Percentiles rank a stretch among this genome's conserved stretches.
Conservation (phyloP, 495 filamentous ascomycete genomes). For the Penicillium subrubescens region DNA sequence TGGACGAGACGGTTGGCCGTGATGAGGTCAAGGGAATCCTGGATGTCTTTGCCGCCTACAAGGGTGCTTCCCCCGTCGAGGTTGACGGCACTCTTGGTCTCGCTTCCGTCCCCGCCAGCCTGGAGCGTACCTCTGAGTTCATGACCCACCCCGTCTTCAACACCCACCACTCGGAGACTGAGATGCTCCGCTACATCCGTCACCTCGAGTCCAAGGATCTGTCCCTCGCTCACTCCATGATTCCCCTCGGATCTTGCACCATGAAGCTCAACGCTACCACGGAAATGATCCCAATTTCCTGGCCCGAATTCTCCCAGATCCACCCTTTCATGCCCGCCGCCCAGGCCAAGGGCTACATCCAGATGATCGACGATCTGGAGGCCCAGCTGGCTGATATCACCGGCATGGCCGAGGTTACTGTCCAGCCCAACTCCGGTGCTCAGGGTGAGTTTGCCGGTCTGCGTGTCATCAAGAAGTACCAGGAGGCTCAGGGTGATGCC, state of each 20-base stretch:
- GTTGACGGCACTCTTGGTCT: slow-evolving; percentile 51
- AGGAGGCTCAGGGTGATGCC: slow-evolving; percentile 61
- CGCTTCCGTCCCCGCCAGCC: slow-evolving; percentile 53
- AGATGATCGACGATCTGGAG: slow-evolving; percentile 71
- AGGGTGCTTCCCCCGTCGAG: slow-evolving; percentile 35
- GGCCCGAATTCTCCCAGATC: slow-evolving; percentile 80
- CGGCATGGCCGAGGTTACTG: slow-evolving; percentile 84
- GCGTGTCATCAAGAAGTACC: slow-evolving; percentile 88
- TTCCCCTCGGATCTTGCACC: slow-evolving; percentile 97
- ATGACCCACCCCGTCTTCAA: slow-evolving; percentile 97
- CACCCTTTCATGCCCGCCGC: slow-evolving; percentile 77
- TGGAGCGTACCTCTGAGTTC: slow-evolving; percentile 75
- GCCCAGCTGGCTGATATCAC: slow-evolving; percentile 82
- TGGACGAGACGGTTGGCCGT: slow-evolving; percentile 71
- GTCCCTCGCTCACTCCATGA: slow-evolving; percentile 97
- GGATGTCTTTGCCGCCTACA: slow-evolving; percentile 54
- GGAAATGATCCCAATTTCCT: slow-evolving; percentile 89
- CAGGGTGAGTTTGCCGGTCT: slow-evolving; percentile 96
- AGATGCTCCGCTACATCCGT: slow-evolving; percentile 92
- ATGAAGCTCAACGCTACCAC: slow-evolving; percentile 99
- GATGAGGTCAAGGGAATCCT: slow-evolving; percentile 64
- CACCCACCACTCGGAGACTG: slow-evolving; percentile 93
- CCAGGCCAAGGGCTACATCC: slow-evolving; percentile 67
- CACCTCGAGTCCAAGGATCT: slow-evolving; percentile 95
- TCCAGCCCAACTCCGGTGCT: slow-evolving; percentile 96